phyloP scores from a whole-genome alignment of 352 stramenopile species.

The Pythium vanterpoolii region DNA sequence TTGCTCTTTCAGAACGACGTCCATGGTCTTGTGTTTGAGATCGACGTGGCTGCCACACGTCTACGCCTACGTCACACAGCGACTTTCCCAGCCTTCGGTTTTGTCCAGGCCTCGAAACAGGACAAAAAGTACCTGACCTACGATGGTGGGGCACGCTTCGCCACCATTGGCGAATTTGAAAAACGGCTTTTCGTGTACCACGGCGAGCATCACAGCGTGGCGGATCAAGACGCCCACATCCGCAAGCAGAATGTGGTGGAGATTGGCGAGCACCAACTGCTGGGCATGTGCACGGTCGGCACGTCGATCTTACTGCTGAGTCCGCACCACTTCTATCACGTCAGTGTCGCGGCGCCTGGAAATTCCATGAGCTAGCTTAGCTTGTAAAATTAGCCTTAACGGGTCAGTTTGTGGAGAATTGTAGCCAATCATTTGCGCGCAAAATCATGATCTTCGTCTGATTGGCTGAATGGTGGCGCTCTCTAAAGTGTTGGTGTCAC shows the following conservation, averaged over 20 bases:
- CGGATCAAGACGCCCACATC: slow-evolving; percentile 39
- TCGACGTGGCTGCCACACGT: slow-evolving; percentile 23
- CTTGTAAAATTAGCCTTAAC: background rate
- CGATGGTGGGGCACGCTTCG: slow-evolving; percentile 45
- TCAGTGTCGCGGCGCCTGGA: slow-evolving; percentile 7
- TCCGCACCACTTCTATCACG: slow-evolving; percentile 31
- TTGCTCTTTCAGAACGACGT: slow-evolving; percentile 85
- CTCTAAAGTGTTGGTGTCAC: slow-evolving; percentile 15
- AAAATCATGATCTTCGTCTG: background rate
- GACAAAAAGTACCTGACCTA: slow-evolving; percentile 84
- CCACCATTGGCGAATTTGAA: slow-evolving; percentile 76
- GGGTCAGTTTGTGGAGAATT: background rate
- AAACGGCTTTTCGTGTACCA: slow-evolving; percentile 77
- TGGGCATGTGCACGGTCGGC: slow-evolving; percentile 51
- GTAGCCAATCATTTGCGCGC: slow-evolving; percentile 10
- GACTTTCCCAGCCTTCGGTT: slow-evolving; percentile 76
- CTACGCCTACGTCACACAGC: slow-evolving; percentile 40
- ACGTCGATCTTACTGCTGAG: slow-evolving; percentile 55
- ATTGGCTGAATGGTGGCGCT: slow-evolving; percentile 3
- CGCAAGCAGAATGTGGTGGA: slow-evolving; percentile 70
- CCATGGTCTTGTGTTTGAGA: slow-evolving; percentile 63
- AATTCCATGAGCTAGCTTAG: background rate
- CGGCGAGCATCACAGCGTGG: slow-evolving; percentile 22
- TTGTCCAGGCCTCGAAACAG: slow-evolving; percentile 85
- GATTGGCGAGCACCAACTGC: slow-evolving; percentile 56